phyloP scores from a whole-genome alignment of 2,329 filamentous ascomycete genomes.

The Fusarium chuoi region DNA sequence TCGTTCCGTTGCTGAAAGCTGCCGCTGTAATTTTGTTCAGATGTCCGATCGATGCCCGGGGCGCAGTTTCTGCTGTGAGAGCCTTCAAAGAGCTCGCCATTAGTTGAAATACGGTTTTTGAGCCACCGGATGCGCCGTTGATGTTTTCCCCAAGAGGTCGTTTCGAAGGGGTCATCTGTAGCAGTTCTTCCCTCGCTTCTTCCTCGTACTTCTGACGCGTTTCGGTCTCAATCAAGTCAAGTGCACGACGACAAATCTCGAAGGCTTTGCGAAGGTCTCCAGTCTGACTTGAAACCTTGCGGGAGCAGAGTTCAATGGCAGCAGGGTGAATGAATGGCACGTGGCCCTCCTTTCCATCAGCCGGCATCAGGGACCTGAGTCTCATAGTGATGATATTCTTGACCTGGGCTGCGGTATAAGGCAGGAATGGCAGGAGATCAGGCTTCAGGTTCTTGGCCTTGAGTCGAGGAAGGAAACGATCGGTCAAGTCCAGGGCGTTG shows the following conservation, averaged over 20 bases:
- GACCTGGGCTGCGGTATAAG: slow-evolving; percentile 89
- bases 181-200: slow-evolving; percentile 63
- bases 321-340: slow-evolving; percentile 93
- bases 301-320: slow-evolving; percentile 91
- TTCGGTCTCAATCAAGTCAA: slow-evolving; percentile 90
- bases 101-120: slow-evolving; percentile 58
- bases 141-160: slow-evolving; percentile 82
- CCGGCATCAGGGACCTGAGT: slow-evolving; percentile 77
- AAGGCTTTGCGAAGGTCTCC: slow-evolving; percentile 96
- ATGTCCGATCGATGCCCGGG: slow-evolving; percentile 88
- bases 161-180: slow-evolving; percentile 75
- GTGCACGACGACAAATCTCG: slow-evolving; percentile 88
- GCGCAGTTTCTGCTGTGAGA: slow-evolving; percentile 81
- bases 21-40: slow-evolving; percentile 91
- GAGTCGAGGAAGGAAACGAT: slow-evolving; percentile 91
- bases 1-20: slow-evolving; percentile 89
- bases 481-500: slow-evolving; percentile 94
- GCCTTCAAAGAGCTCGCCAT: slow-evolving; percentile 65
- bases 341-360: slow-evolving; percentile 63
- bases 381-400: slow-evolving; percentile 86
- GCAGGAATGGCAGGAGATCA: slow-evolving; percentile 87
- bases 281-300: slow-evolving; percentile 93
- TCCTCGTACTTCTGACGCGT: slow-evolving; percentile 79
- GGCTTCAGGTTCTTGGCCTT: slow-evolving; percentile 94
- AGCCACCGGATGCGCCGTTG: slow-evolving; percentile 66